These are phyloP conservation scores for Spathaspora sp. DNA, from an alignment of 805 yeast genomes.

Conservation along the genomic window DNA sequence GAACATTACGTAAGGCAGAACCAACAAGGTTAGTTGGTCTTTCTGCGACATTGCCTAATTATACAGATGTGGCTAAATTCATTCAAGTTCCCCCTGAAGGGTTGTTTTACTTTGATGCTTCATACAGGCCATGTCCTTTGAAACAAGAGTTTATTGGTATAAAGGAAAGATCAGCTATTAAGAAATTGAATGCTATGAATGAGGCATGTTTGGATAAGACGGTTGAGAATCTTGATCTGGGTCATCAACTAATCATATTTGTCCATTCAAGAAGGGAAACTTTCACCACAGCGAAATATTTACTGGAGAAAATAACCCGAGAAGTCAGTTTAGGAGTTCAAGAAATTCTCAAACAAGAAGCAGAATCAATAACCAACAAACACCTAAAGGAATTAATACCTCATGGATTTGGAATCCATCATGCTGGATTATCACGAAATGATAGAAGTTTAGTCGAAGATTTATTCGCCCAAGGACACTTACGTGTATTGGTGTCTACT, in stretches of 20 bases:
- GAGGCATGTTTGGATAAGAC: constrained; percentile 82
- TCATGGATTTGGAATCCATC: constrained; percentile 83
- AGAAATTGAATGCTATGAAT: constrained; percentile 77
- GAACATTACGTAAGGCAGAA: constrained; percentile 53
- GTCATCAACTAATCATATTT: constrained; percentile 81
- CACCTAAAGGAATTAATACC: constrained; percentile 59
- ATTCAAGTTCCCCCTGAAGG: constrained; percentile 63
- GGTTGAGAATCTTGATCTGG: constrained; percentile 53
- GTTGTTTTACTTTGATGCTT: constrained; percentile 75
- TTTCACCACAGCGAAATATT: constrained; percentile 71
- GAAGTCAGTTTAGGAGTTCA: constrained; percentile 52
- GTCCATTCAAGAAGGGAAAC: constrained; percentile 96
- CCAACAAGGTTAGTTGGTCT: constrained; percentile 70
- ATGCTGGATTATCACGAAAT: constrained; percentile 75
- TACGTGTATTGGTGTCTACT: constrained; percentile 82
- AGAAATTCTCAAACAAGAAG: constrained; percentile 63
- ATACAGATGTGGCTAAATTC: constrained; percentile 79
- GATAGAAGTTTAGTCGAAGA: constrained; percentile 83
- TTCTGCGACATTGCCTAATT: constrained; percentile 92
- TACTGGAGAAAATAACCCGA: constrained; percentile 52
- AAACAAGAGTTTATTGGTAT: constrained; percentile 87
- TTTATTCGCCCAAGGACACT: constrained; percentile 80
- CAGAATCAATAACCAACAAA: constrained; percentile 50
- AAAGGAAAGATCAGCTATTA: constrained; percentile 76
- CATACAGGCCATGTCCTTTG: constrained; percentile 89